Base-by-base conservation (phyloP, 1,139 yeast genomes). In the Saccharomyces hybrid region DNA sequence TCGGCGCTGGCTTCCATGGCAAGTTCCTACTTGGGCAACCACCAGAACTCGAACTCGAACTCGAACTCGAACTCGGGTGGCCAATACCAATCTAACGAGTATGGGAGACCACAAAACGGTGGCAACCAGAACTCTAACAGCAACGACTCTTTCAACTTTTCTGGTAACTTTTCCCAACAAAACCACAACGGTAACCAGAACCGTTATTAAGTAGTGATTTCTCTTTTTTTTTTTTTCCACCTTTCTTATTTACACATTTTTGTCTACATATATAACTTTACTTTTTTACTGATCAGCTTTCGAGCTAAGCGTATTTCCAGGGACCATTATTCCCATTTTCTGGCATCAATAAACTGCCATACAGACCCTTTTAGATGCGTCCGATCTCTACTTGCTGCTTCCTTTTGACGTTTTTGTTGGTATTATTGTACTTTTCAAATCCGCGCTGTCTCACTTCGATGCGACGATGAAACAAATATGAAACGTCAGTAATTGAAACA, bases 1-100 rank as follows among this genome's bases (percentile, higher is more conserved):
- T 56, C 60, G 13, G 53, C 54, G 3, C 41, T 55, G 26, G 56
- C 59, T 32, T 55, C 56, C 11, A 58, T 55, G 57, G 58, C 59
- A 3, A 54, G 56, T 34, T 53, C 54, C 28, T 55, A 58, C 29
- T 48, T 56, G 8, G 50, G 51, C 28, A 52, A 49, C 19, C 3
- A 19, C 23, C 23, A 19, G 23, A 34, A 49, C 27, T 16, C 48
- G 23, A 16, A 46, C 8, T 49, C 51, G 8, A 47, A 29, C 23
- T 19, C 23, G 23, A 19, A 19, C 23, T 19, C 23, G 23, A 19
- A 19, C 23, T 19, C 23, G 23, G 23, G 23, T 41, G 38, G 16
- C 4, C 25, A 25, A 14, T 11, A 27, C 23, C 26, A 46, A 7
- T 14, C 31, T 19, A 16, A 29, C 13, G 32, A 29, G 32, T 19